Conservation (phyloP, 2,329 filamentous ascomycete species). For the Sclerotinia sclerotiorum region DNA sequence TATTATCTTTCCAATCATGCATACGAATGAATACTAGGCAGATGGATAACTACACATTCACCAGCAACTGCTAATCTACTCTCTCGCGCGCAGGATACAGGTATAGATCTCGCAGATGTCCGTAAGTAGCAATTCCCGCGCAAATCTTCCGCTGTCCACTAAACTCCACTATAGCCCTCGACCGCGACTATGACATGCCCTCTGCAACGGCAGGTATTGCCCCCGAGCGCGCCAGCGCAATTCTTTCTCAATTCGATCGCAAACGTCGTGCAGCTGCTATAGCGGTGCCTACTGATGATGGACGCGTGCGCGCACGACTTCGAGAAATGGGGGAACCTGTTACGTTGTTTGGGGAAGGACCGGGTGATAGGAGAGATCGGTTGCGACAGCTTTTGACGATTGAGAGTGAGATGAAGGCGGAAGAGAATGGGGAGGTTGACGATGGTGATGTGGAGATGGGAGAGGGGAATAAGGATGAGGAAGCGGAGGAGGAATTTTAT, state of each 20-base stretch:
- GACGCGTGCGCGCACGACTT: constrained; percentile 74
- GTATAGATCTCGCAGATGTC: constrained; percentile 61
- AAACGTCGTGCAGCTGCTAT: constrained; percentile 87
- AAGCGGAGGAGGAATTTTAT: constrained; percentile 92
- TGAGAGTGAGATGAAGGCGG: constrained; percentile 61
- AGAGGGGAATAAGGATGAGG: constrained; percentile 57
- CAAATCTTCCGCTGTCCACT: not conserved
- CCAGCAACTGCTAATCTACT: constrained; percentile 22
- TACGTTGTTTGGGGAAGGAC: constrained; percentile 90
- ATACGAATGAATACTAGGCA: constrained; percentile 13
- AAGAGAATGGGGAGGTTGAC: constrained; percentile 57
- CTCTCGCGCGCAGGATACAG: constrained; percentile 40
- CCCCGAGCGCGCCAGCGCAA: constrained; percentile 40
- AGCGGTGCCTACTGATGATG: constrained; percentile 91
- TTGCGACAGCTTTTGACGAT: constrained; percentile 77
- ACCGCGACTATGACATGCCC: constrained; percentile 70
- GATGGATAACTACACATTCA: not conserved
- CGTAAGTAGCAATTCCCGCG: constrained; percentile 52
- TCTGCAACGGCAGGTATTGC: constrained; percentile 38
- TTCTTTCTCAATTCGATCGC: constrained; percentile 72
- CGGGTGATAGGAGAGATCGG: constrained; percentile 80
- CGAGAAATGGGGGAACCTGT: constrained; percentile 90
- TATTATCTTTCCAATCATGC: not conserved
- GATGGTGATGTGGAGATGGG: constrained; percentile 61
- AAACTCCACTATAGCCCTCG: constrained; percentile 53